phyloP scores from a whole-genome alignment of 2,329 filamentous ascomycete species.

The Macroventuria anomochaeta region DNA sequence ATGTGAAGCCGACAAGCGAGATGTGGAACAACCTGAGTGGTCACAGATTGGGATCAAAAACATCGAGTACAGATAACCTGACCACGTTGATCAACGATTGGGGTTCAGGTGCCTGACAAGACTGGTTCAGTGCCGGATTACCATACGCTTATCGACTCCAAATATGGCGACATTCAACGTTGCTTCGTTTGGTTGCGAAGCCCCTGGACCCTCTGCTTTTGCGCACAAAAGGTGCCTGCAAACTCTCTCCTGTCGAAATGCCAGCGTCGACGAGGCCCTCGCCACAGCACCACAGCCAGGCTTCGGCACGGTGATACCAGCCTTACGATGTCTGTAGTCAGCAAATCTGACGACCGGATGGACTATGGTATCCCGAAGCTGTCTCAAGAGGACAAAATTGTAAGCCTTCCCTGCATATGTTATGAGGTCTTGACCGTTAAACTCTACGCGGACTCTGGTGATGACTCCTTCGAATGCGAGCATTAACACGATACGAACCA shows the following conservation, averaged over 20 bases:
- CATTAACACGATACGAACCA: not conserved
- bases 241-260: not conserved
- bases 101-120: not conserved
- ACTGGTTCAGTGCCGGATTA: conserved; percentile 1
- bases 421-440: not conserved
- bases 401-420: not conserved
- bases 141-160: not conserved
- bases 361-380: not conserved
- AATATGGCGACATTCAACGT: not conserved
- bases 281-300: not conserved
- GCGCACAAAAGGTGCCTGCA: not conserved
- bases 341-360: not conserved
- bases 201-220: not conserved
- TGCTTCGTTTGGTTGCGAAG: not conserved
- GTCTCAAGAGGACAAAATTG: not conserved
- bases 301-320: not conserved
- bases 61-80: not conserved
- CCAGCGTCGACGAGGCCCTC: not conserved
- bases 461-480: not conserved
- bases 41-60: not conserved
- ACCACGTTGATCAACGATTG: not conserved
- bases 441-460: not conserved
- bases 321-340: not conserved
- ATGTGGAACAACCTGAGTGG: not conserved
- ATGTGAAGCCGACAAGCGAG: not conserved